Evolutionary conservation across 257 asterid genomes (phyloP).

Genomic region (Nicotiana obtusifolia): DNA sequence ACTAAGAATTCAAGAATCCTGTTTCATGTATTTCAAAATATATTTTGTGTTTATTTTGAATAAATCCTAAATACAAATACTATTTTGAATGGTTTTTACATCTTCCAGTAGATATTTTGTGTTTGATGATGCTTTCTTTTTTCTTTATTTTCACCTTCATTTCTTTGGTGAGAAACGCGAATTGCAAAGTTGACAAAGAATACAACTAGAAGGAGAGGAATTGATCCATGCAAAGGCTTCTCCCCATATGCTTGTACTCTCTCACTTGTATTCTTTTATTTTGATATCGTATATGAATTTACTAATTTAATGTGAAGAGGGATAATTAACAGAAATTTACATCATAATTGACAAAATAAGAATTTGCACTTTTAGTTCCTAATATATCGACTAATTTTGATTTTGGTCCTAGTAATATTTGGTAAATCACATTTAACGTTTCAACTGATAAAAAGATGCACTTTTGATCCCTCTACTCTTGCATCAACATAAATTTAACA

Average conservation of each 20-base stretch:
- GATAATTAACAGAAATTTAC: background rate
- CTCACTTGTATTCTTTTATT: background rate
- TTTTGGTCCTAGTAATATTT: background rate
- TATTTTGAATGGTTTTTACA: background rate
- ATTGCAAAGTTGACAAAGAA: background rate
- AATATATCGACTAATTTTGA: background rate
- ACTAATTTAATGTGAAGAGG: background rate
- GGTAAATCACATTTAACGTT: background rate
- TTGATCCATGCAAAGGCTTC: too few species aligned
- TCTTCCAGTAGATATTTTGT: background rate
- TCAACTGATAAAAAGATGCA: background rate
- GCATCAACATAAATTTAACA: background rate
- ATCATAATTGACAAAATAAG: background rate
- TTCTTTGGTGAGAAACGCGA: background rate
- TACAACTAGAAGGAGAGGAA: too few species aligned
- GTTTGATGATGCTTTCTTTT: background rate
- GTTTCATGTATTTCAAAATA: background rate
- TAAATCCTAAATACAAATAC: background rate
- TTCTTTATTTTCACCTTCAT: background rate
- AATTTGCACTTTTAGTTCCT: background rate
- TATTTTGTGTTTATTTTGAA: background rate
- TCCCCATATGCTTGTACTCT: background rate
- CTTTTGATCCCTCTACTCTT: background rate
- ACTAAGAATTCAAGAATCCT: background rate
- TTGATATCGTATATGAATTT: background rate